Evolutionary conservation across 768 basidiomycete genomes (phyloP).

Genomic region (Serendipita sp.): DNA sequence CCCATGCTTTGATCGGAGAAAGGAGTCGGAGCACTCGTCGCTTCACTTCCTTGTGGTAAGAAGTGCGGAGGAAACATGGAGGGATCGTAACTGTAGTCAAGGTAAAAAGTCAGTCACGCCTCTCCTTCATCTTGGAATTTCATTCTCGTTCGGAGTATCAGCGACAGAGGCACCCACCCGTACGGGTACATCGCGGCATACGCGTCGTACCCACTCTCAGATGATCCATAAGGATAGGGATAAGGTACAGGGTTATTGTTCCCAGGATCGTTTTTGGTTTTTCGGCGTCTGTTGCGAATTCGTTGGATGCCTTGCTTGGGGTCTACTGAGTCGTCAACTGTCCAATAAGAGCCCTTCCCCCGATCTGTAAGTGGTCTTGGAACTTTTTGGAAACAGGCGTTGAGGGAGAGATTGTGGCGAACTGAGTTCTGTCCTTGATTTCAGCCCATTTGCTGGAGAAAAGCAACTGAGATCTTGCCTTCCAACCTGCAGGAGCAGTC

Average conservation of each 20-base stretch:
- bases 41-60: background rate
- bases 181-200: slow-evolving; percentile 7
- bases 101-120: background rate
- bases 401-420: slow-evolving; percentile 77
- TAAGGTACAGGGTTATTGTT: background rate
- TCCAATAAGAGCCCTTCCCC: slow-evolving; percentile 87
- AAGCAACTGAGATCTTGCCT: slow-evolving; percentile 29
- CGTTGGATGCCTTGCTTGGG: slow-evolving; percentile 81
- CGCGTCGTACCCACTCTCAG: background rate
- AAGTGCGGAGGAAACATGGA: slow-evolving; percentile 5
- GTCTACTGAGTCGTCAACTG: slow-evolving; percentile 79
- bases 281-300: slow-evolving; percentile 44
- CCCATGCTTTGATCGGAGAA: background rate
- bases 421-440: slow-evolving; percentile 56
- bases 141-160: background rate
- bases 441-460: background rate
- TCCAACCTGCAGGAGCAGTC: slow-evolving; percentile 77
- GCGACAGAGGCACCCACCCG: background rate
- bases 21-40: background rate
- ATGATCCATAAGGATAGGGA: background rate
- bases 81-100: background rate
- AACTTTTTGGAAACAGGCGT: slow-evolving; percentile 84
- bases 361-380: slow-evolving; percentile 79
- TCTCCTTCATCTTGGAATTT: background rate
- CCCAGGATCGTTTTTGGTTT: slow-evolving; percentile 28